Evolutionary conservation across 2,329 filamentous ascomycete genomes (phyloP), one percentile per base, ranked within the genome.

Genomic region (Onygenales sp.): DNA sequence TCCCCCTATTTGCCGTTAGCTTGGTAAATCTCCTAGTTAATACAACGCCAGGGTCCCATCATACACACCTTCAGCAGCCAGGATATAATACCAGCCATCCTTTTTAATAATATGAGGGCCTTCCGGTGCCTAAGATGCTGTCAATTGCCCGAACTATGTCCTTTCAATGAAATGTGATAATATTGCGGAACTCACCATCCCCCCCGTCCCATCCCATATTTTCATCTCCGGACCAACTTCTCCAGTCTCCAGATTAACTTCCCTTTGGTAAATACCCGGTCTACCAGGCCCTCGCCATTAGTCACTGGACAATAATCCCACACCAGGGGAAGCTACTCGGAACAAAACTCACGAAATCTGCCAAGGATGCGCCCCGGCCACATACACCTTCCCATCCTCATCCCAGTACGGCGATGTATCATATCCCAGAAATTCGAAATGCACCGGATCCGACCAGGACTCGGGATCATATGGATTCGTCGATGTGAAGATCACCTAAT

Each of bases 341-440:
- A 10, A 17, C 6, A 7, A 31, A 27, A 51, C 36, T 51, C 27
- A 51, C 48, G 10, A n/a, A 32, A 48, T 31, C n/a, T 44, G 62
- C 59, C 45, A 67, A 1, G 61, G 57, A 58, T 65, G 62, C 6
- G 62, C 60, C 10, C 58, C 70, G 3, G 62, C 61, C 13, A 80
- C 73, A 53, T 81, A 83, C 0, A 74, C 67, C 53, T 72, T 77
- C 1, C 79, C 80, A 46, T 82, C 74, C 0, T 74, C 72, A 49
- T 82, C 77, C 77, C 78, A 83, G 58, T 80, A 79, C 5, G 75
- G 72, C 34, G 71, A 74, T 0, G 78, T 75, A 51, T 83, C 80
- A 47, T 77, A 77, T 1, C 75, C 75, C 6, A 67, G 62, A 53
- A 77, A 76, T 3, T 73, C 63, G 59, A 77, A 79, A 47, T 74